Conservation (phyloP, 306 rosid genomes). For the Hippophae rhamnoides region DNA sequence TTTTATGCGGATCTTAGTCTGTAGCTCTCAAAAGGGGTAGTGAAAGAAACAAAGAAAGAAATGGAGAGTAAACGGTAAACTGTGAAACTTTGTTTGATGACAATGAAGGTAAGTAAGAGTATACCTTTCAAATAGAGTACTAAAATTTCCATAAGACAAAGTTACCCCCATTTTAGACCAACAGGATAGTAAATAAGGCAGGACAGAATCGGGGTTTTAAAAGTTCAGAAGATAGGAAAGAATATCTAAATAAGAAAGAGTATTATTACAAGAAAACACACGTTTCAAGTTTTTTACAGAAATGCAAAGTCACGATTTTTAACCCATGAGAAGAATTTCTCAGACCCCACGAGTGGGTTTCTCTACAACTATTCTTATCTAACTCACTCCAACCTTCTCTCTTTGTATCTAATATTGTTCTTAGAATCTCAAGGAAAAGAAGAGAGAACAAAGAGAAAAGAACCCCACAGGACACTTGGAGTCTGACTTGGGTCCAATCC, state of each 20-base stretch:
- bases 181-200: neutral
- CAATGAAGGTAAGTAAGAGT: no score
- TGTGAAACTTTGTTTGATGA: no score
- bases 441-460: neutral
- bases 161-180: neutral
- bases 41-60: no score
- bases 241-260: conserved; percentile 3
- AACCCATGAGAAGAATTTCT: neutral
- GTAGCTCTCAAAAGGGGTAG: no score
- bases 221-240: neutral
- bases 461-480: neutral
- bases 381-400: conserved; percentile 3
- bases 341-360: conserved; percentile 59
- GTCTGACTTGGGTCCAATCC: no score
- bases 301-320: conserved; percentile 15
- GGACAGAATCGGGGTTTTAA: conserved; percentile 6
- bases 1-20: no score
- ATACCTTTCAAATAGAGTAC: no score
- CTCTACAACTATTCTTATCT: neutral
- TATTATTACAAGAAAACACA: no score
- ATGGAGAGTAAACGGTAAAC: no score
- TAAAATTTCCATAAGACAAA: neutral
- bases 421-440: neutral
- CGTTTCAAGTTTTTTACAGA: no score
- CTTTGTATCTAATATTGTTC: neutral